Conservation (phyloP, 2,329 filamentous ascomycete genomes). For the Clonostachys chloroleuca region DNA sequence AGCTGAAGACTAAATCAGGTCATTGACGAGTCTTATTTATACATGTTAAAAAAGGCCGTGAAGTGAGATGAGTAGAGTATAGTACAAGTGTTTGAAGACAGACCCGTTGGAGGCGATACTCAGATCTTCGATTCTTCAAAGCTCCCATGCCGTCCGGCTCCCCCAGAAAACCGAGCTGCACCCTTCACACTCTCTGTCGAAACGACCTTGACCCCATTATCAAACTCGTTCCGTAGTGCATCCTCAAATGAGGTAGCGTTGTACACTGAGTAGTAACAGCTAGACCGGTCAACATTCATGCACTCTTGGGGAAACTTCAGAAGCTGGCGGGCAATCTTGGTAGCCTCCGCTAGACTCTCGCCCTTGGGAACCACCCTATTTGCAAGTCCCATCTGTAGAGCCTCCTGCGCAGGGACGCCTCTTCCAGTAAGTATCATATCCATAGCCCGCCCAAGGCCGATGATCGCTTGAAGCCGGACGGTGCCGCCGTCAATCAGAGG, state of each 20-base stretch:
- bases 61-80: no score
- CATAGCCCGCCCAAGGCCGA: slow-evolving; percentile 47
- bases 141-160: slow-evolving; percentile 3
- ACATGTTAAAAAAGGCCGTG: no score
- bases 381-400: slow-evolving; percentile 44
- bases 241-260: slow-evolving; percentile 42
- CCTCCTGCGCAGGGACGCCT: slow-evolving; percentile 40
- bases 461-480: slow-evolving; percentile 41
- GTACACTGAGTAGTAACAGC: slow-evolving; percentile 44
- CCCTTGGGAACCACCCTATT: slow-evolving; percentile 48
- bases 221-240: slow-evolving; percentile 41
- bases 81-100: no score
- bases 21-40: no score
- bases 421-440: slow-evolving; percentile 55
- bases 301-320: slow-evolving; percentile 45
- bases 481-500: slow-evolving; percentile 34
- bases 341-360: slow-evolving; percentile 41
- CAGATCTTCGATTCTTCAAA: slow-evolving; percentile 1
- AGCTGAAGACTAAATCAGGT: no score
- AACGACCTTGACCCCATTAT: slow-evolving; percentile 34
- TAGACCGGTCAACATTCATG: slow-evolving; percentile 43
- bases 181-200: slow-evolving; percentile 29
- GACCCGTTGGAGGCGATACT: not conserved
- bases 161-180: slow-evolving; percentile 6
- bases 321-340: slow-evolving; percentile 37